Evolutionary conservation across 108 stramenopile species (phyloP), one percentile per base, ranked within the genome.

Genomic region (Bacterosira constricta): DNA sequence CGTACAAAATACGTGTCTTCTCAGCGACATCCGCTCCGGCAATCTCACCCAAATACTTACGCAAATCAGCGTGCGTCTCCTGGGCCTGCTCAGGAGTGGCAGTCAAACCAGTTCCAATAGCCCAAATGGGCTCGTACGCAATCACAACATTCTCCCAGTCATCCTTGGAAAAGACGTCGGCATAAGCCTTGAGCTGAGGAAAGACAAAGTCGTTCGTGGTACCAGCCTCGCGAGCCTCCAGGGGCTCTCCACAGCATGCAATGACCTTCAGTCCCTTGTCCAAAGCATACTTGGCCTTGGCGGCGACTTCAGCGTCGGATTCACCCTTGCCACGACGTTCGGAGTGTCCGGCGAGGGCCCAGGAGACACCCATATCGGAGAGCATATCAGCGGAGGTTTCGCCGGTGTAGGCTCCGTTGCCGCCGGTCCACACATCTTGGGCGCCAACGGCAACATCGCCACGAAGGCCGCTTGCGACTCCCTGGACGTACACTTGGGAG

Each of bases 371-470:
- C 91, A 97, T 87, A 81, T 99, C 98, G 45, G 80, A 79, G 46
- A 99, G 84, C 98, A 99, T 99, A 64, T 97, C 96, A 7, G 98
- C 98, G 56, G 85, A 85, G 35, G 97, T 98, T 78, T 99, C 98
- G 39, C 99, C 99, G 32, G 99, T 99, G 79, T 81, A 97, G 47
- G 99, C 98, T 23, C 99, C 97, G 62, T 89, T 91, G 63, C 94
- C 94, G 49, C 85, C 55, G 6, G 66, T 83, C 96, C 97, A 98
- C 18, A 85, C 85, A 85, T 99, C 97, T 72, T 98, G 96, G 20
- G 96, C 85, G 17, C 96, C 95, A 25, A 98, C 93, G 46, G 80
- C 57, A 38, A 99, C 86, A 66, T 99, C 98, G 27, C 78, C 64
- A 54, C 97, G 92, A 56, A 99, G 74, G 41, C 84, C 86, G 25